Percentiles rank a stretch among this genome's conserved stretches.
Evolutionary conservation across 352 stramenopile genomes (phyloP).

Genomic region (Globisporangium orthogonon): DNA sequence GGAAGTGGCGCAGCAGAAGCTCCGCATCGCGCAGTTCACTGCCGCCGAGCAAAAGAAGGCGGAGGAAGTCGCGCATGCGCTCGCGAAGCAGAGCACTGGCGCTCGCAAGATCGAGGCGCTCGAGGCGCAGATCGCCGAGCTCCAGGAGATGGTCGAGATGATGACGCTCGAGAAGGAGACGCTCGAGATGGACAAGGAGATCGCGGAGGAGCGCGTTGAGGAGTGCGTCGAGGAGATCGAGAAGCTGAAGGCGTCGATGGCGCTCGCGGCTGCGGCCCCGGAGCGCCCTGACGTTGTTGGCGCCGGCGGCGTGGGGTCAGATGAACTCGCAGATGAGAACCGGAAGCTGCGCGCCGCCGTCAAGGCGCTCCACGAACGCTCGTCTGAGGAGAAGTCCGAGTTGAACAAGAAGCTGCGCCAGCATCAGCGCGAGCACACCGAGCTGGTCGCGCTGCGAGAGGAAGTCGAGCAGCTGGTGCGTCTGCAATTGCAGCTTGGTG

Average conservation of each 20-base stretch:
- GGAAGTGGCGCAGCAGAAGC: constrained; percentile 65
- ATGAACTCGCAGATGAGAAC: constrained; percentile 73
- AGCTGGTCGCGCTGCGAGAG: constrained; percentile 53
- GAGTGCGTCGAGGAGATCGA: constrained; percentile 69
- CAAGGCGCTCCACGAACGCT: constrained; percentile 80
- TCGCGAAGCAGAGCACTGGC: constrained; percentile 62
- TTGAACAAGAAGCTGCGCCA: constrained; percentile 77
- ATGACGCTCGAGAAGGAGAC: constrained; percentile 86
- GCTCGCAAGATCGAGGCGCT: constrained; percentile 65
- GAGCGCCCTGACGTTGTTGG: constrained; percentile 21
- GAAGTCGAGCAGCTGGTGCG: constrained; percentile 69
- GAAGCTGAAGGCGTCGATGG: constrained; percentile 59
- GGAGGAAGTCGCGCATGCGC: constrained; percentile 63
- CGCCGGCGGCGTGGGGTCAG: constrained; percentile 10
- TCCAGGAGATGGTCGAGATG: constrained; percentile 82
- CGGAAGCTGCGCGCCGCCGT: constrained; percentile 74
- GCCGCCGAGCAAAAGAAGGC: constrained; percentile 67
- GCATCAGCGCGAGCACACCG: constrained; percentile 60
- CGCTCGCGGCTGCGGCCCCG: constrained; percentile 34
- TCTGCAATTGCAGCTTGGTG: background rate
- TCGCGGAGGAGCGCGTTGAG: constrained; percentile 77
- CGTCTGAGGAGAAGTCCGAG: constrained; percentile 72
- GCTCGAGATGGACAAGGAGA: constrained; percentile 86
- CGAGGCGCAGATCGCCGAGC: constrained; percentile 57
- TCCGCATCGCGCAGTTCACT: constrained; percentile 58